Base-by-base conservation (phyloP, 2,329 filamentous ascomycete genomes). In the Immersiporthe knoxdaviesiana region DNA sequence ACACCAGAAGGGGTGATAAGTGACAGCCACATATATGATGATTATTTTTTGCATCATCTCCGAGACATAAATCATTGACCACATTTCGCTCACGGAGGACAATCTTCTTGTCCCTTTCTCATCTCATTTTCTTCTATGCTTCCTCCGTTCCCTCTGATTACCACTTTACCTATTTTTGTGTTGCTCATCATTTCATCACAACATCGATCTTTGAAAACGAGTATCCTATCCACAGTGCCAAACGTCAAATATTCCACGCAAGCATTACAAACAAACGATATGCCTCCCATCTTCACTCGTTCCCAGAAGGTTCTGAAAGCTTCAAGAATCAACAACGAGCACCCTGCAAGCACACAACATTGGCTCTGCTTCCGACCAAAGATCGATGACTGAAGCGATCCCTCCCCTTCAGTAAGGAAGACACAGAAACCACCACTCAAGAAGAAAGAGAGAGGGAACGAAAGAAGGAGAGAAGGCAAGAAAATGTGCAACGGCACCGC, bases 401-500 rank as follows among this genome's bases (percentile, higher is more conserved):
- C 6, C 21, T 10, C 8, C 21, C 18, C 21, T 24, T 18, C 50
- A 47, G 27, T 14, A 59, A 41, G 7, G 8, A 47, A 47, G 6
- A n/a, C 44, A 11, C n/a, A 47, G 21, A 47, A 16, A 10, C 21
- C 37, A 39, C 37, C 8, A 10, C 44, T 47, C 44, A 47, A 18
- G 52, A 4, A 24, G 3, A 37, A 11, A 8, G 50, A 44, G 39
- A 61, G 21, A 58, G 16, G 35, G 21, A 47, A 32, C 35, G 41
- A 63, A 63, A 39, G 11, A 16, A 63, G 3, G 44, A 44, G 60
- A 18, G 18, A 30, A 47, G 41, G 32, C 47, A 63, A 18, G 18
- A 54, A 50, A 24, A 73, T 73, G 72, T 73, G 72, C 67, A 59
- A 52, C n/a, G 72, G 72, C 44, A 63, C 60, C 12, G 67, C 69